Base-by-base conservation (phyloP, 2,329 filamentous ascomycete species). In the Rhytidhysteron rufulum region DNA sequence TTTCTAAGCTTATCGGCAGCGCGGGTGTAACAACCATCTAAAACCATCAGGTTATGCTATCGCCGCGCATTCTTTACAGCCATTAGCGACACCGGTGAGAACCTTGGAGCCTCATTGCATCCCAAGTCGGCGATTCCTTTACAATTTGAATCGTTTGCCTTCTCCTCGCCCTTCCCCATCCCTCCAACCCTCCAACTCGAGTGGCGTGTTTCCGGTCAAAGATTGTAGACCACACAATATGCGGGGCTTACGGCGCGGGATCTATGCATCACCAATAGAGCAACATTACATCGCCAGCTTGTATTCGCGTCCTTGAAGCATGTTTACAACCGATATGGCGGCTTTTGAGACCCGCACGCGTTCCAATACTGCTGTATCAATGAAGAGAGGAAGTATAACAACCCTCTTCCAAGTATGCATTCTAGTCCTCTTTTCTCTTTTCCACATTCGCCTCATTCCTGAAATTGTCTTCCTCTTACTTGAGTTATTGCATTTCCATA, bases 391-490 rank as follows among this genome's bases (percentile, higher is more conserved):
- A 36, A 15, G 13, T 5, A n/a, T n/a, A n/a, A n/a, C n/a, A n/a
- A n/a, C n/a, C n/a, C n/a, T n/a, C n/a, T n/a, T n/a, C n/a, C n/a
- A n/a, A n/a, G n/a, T n/a, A 24, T 36, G 17, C 5, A 17, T n/a
- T 19, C 44, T 48, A 42, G 56, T 54, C 50, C 43, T 39, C 37
- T 39, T 42, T 30, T 21, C 31, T 40, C n/a, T 19, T 47, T 43
- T 45, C 53, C 46, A 35, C 34, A 39, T 46, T 33, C 50, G 42
- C 47, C 45, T 45, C 35, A 16, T 20, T 42, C 32, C 15, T 25
- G 38, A 37, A 48, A 36, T 21, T 27, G 38, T 40, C 29, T 16
- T n/a, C n/a, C n/a, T n/a, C n/a, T n/a, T n/a, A n/a, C n/a, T n/a
- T n/a, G n/a, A n/a, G n/a, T n/a, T n/a, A n/a, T n/a, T n/a, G n/a